These are phyloP conservation scores for Ensete ventricosum DNA, from an alignment of 176 grass and related monocot genomes.

Conservation along the genomic window DNA sequence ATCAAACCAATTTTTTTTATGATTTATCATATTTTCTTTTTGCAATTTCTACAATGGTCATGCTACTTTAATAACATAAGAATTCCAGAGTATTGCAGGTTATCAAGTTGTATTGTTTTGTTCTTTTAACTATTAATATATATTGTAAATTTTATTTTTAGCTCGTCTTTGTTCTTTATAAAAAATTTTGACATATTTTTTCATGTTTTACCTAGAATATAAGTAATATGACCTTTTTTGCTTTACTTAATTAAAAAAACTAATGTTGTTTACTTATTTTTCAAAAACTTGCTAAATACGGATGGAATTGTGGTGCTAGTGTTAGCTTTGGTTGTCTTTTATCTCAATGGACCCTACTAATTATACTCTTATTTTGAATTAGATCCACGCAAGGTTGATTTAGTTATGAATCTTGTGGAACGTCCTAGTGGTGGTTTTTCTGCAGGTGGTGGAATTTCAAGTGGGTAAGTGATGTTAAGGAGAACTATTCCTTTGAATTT, in stretches of 20 bases:
- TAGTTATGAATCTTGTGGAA: slow-evolving; percentile 99
- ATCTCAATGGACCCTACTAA: neutral
- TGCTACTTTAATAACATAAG: too few species aligned
- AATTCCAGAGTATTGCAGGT: too few species aligned
- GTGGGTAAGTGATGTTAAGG: slow-evolving; percentile 56
- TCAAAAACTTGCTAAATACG: neutral
- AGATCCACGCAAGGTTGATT: slow-evolving; percentile 94
- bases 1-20: neutral
- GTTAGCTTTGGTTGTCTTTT: neutral
- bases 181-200: neutral
- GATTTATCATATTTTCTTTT: neutral
- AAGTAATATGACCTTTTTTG: neutral
- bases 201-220: neutral
- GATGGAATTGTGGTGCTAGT: neutral
- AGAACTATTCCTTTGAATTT: neutral
- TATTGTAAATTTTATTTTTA: neutral
- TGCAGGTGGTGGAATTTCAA: slow-evolving; percentile 96
- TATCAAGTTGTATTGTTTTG: neutral
- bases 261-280: too few species aligned
- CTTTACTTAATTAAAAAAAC: too few species aligned
- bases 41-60: too few species aligned
- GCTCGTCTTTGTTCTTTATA: neutral
- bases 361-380: neutral
- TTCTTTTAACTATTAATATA: neutral
- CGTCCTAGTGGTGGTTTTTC: slow-evolving; percentile 96